A percentile compares a stretch with the other conserved stretches of the same genome.
Evolutionary conservation across 495 filamentous ascomycete species (phyloP).

Genomic region (Xylaria telfairii): DNA sequence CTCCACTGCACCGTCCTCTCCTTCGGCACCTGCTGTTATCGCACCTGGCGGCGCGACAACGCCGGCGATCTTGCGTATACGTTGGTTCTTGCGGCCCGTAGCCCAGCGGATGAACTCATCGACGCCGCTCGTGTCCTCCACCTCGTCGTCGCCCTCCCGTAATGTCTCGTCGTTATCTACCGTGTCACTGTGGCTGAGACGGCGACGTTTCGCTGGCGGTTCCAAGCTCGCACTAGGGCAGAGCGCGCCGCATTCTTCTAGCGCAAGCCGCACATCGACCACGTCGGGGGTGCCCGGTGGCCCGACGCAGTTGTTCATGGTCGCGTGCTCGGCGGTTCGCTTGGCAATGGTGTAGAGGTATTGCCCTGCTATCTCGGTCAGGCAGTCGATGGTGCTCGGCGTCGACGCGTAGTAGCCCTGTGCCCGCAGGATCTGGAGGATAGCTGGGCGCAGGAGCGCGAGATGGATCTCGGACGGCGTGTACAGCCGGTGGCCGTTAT

Average conservation of each 20-base stretch:
- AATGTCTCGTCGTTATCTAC: constrained; percentile 24
- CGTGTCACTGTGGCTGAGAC: constrained; percentile 17
- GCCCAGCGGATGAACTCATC: constrained; percentile 78
- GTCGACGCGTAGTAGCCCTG: constrained; percentile 80
- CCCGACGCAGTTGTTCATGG: constrained; percentile 44
- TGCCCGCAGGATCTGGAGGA: constrained; percentile 86
- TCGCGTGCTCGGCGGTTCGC: constrained; percentile 65
- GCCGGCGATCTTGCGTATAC: constrained; percentile 68
- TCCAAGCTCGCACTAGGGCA: constrained; percentile 53
- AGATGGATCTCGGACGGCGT: constrained; percentile 43
- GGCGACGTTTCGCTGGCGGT: constrained; percentile 36
- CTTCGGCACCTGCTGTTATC: constrained; percentile 19
- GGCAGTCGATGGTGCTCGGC: constrained; percentile 76
- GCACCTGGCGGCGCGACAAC: constrained; percentile 54
- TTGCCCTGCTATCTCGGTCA: constrained; percentile 75
- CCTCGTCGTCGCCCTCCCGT: constrained; percentile 36
- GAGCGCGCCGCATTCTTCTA: constrained; percentile 76
- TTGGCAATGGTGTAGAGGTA: constrained; percentile 74
- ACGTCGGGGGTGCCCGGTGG: constrained; percentile 54
- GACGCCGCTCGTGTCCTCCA: constrained; percentile 77
- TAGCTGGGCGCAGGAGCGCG: constrained; percentile 77
- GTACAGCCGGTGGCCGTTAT: constrained; percentile 19
- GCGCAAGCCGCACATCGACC: constrained; percentile 80
- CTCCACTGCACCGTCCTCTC: constrained; percentile 36
- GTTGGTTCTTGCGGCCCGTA: constrained; percentile 66